Evolutionary conservation across 1,284 basidiomycete genomes (phyloP), one percentile per base, ranked within the genome.

Genomic region (Ceratobasidium sp.): DNA sequence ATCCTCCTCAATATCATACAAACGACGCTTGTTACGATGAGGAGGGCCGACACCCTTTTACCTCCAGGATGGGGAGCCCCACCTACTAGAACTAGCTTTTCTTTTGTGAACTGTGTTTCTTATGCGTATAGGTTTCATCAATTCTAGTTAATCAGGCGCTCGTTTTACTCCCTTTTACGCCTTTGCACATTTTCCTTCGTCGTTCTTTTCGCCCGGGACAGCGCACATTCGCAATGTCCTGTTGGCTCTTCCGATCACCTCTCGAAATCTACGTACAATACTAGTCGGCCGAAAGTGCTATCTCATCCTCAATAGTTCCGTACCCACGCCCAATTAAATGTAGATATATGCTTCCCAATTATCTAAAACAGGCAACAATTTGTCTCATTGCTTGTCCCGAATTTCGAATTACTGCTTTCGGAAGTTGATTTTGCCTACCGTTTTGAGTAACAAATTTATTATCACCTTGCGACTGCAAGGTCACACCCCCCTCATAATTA

Each of bases 311-410:
- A n/a, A n/a, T 59, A 59, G n/a, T 23, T 59, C 16, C 16, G 16
- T 59, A n/a, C 27, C 55, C 27, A 30, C 27, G 27, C 27, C 27
- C 6, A 23, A 7, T 59, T 59, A n/a, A n/a, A 59, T 59, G 55
- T 59, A 27, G n/a, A 33, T 59, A 59, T 59, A 59, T 59, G 55
- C 55, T n/a, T 23, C n/a, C 55, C 55, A 52, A 16, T 52, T 52
- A 52, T 41, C 38, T 30, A 30, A 30, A 30, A 30, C 27, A 30
- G 27, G 27, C 27, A 30, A 30, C 38, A 41, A 41, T 41, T 5
- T 10, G 38, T 41, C 38, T 41, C 38, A 41, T 41, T 10, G 10
- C 38, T 5, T 6, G 38, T 6, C 38, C 5, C 5, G 52, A 54
- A 54, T 54, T 54, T 54, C 52, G 16, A 41, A 41, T 10, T 41